Evolutionary conservation across 2,329 filamentous ascomycete species (phyloP), one percentile per base, ranked within the genome.

Genomic region (Apiospora kogelbergensis): DNA sequence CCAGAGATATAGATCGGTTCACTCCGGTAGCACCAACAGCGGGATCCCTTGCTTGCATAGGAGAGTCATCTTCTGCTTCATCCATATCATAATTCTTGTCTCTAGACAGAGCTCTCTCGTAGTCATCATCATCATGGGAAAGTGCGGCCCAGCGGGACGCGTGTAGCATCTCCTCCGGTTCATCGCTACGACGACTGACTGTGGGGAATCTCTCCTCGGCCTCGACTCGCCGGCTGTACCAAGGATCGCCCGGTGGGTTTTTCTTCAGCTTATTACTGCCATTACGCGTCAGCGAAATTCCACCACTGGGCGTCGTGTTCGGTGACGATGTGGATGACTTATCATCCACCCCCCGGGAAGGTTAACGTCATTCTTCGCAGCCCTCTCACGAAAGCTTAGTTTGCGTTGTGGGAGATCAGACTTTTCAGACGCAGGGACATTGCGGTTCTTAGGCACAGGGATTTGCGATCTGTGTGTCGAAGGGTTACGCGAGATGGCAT

Each of bases 181-280:
- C 66, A 26, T 68, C 69, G 46, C 48, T 46, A 48, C 66, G 66
- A 30, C 40, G 63, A n/a, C 41, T 53, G 22, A 68, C 48, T 26
- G 69, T 24, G 6, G 76, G 74, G 67, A 77, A 77, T 69, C 74
- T 79, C 41, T 80, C 80, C 67, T 85, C 84, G 3, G 81, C 80
- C 40, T 84, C 83, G n/a, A 75, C 76, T 44, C 83, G 80, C 30
- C 77, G 76, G 65, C 77, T 79, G 72, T 82, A 81, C 81, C 83
- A 84, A 1, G 81, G 78, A 65, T 89, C 86, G n/a, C 78, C 81
- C 1, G 88, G 86, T 0, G 85, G 87, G 2, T 87, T 84, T 71
- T 90, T 90, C 74, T 81, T 85, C 44, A 89, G 78, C 74, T 87
- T 90, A 72, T 89, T 88, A 73, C 87, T 90, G n/a, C 81, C 84